Evolutionary conservation across 371 early-diverging fungal species (phyloP), one percentile per base, ranked within the genome.

Genomic region (Haplosporangium sp.): DNA sequence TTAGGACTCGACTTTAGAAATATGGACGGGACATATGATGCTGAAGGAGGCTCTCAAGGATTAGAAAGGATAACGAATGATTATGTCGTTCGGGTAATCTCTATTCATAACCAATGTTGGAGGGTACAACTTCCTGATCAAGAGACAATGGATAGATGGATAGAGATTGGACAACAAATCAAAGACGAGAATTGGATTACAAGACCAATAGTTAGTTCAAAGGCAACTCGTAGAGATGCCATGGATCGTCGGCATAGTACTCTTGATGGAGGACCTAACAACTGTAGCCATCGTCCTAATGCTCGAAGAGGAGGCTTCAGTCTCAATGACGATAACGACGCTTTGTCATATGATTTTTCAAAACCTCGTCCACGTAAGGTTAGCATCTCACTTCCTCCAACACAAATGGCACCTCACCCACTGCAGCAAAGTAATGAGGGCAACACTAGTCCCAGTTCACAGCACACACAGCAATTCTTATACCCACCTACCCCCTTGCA

Each of bases 51-150:
- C 1, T 8, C 17, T 2, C 63, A 72, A 11, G 66, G 65, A 6
- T 42, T 58, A 3, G 69, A 62, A 10, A 59, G 61, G 6, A 45
- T 62, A 17, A 50, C 65, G 40, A 65, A 56, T 8, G 79, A 78
- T n/a, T 71, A 69, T 45, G 44, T 78, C 7, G 57, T 78, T 48
- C 66, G 74, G 10, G 67, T 78, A 3, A 78, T 78, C 0, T 74
- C 79, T 4, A 78, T 78, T 10, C 79, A 78, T 40, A 73, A 78
- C 10, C 56, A 78, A 35, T 69, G 69, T 44, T 78, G 79, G 79
- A 53, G 74, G 19, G 74, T 78, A 0, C 74, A 74, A 34, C 67
- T 78, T 8, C 79, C 79, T 3, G 74, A 78, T 34, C 63, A 64
- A 19, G 74, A 78, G 15, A 78, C 71, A 0, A 78, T 78, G 79